Base-by-base conservation (phyloP, 2,329 filamentous ascomycete species). In the Nakataea oryzae region DNA sequence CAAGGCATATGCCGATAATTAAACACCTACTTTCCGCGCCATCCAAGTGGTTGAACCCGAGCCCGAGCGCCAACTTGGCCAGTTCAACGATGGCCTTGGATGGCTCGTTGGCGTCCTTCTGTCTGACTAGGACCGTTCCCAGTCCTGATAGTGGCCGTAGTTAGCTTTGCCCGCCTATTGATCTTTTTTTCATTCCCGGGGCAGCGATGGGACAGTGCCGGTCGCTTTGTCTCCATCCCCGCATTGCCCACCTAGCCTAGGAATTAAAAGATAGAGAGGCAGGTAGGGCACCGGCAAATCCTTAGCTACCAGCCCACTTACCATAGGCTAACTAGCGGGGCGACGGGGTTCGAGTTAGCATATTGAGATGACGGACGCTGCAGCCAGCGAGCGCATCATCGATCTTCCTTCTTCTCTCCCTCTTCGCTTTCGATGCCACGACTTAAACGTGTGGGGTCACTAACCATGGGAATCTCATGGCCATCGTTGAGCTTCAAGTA, bases 11-110 rank as follows among this genome's bases (percentile, higher is more conserved):
- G 34, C 34, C 14, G 50, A 30, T n/a, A 57, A 26, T 3, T 24
- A 34, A 27, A 27, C 57, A 66, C 74, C 63, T 70, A 86, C 86
- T 75, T 76, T 93, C 86, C 26, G 90, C 90, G 56, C 89, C 85
- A 71, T 93, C 90, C 3, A 93, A 78, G 69, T 93, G 89, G 63
- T 80, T 79, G 72, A 86, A 92, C 28, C 87, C 89, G n/a, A 84
- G 73, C 62, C 83, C 81, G 68, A 91, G 87, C 34, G 89, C 89
- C 65, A 75, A 80, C 62, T 87, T 82, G 55, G 80, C 79, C 61
- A 75, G 66, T 28, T 78, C 73, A 57, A 81, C 71, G 59, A 81
- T 74, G 6, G 79, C 76, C 62, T 85, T 74, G 66, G 90, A 85
- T 55, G 86, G 75, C 58, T 79, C 75, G 58, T 72, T 74, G 50